Evolutionary conservation across 2,329 filamentous ascomycete genomes (phyloP).

Genomic region (Talaromyces sp.): DNA sequence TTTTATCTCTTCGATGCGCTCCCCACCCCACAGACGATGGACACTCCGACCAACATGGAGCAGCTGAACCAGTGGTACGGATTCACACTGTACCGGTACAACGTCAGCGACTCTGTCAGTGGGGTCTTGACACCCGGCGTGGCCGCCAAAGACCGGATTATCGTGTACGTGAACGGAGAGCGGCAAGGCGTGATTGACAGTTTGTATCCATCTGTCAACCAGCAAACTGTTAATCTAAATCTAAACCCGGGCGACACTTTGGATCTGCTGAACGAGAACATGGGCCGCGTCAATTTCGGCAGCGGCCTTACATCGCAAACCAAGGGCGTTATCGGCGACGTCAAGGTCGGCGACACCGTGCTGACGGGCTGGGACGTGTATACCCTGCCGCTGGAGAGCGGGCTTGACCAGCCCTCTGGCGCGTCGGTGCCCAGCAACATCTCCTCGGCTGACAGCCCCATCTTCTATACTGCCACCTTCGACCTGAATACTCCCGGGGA

Average conservation of each 20-base stretch:
- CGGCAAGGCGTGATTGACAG: conserved; percentile 44
- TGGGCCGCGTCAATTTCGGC: conserved; percentile 40
- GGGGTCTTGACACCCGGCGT: conserved; percentile 42
- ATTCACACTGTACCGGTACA: conserved; percentile 41
- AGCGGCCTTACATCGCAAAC: conserved; percentile 31
- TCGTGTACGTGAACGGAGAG: conserved; percentile 44
- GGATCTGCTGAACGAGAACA: conserved; percentile 46
- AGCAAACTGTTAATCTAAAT: conserved; percentile 32
- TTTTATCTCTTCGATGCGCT: conserved; percentile 3
- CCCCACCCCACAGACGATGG: conserved; percentile 15
- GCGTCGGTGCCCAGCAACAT: neutral
- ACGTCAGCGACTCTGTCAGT: conserved; percentile 14
- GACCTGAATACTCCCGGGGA: conserved; percentile 16
- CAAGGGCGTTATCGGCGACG: conserved; percentile 43
- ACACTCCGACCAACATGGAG: conserved; percentile 43
- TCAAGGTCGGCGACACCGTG: conserved; percentile 32
- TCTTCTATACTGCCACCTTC: conserved; percentile 16
- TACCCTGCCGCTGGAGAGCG: conserved; percentile 29
- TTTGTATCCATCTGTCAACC: conserved; percentile 33
- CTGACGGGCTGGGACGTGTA: conserved; percentile 39
- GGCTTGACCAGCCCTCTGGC: conserved; percentile 12
- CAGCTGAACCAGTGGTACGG: conserved; percentile 42
- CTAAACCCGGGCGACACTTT: conserved; percentile 38
- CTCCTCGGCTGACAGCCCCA: conserved; percentile 13
- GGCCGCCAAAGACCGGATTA: conserved; percentile 41